Evolutionary conservation across 78 protist species (phyloP).

Genomic region (Tieghemostelium lacteum): DNA sequence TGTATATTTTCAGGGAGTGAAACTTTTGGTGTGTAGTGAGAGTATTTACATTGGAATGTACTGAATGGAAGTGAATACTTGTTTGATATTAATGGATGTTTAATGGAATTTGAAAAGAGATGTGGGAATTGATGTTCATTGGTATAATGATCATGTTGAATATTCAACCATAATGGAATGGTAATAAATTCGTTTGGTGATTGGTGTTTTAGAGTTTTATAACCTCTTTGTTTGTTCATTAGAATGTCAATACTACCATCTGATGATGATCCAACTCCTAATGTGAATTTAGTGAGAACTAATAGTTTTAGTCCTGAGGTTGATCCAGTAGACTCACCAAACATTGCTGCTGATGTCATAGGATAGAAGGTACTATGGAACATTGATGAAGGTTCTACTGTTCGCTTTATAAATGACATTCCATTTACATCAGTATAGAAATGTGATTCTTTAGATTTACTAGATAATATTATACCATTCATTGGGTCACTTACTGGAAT

Average conservation of each 20-base stretch:
- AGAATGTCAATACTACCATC: slow-evolving; percentile 6
- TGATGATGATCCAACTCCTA: not conserved
- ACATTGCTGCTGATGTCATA: not conserved
- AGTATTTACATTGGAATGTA: not conserved
- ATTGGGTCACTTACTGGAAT: not conserved
- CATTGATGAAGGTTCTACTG: not conserved
- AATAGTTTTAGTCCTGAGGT: not conserved
- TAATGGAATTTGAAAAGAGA: not conserved
- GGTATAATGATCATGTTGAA: not conserved
- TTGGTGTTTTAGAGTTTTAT: not conserved
- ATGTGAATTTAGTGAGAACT: not conserved
- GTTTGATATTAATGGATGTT: not conserved
- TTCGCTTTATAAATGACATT: not conserved
- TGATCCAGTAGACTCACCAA: not conserved
- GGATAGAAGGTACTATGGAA: not conserved
- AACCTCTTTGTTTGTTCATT: not conserved
- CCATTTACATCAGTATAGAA: slow-evolving; percentile 14
- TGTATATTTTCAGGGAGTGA: not conserved
- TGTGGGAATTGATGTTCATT: not conserved
- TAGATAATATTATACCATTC: too few relatives aligned
- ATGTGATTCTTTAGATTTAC: not conserved
- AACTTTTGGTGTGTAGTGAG: not conserved
- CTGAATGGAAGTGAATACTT: not conserved
- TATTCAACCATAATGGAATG: slow-evolving; percentile 3
- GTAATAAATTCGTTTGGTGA: not conserved